phyloP scores from a whole-genome alignment of 2,329 filamentous ascomycete genomes.

The Fusarium dimerum region DNA sequence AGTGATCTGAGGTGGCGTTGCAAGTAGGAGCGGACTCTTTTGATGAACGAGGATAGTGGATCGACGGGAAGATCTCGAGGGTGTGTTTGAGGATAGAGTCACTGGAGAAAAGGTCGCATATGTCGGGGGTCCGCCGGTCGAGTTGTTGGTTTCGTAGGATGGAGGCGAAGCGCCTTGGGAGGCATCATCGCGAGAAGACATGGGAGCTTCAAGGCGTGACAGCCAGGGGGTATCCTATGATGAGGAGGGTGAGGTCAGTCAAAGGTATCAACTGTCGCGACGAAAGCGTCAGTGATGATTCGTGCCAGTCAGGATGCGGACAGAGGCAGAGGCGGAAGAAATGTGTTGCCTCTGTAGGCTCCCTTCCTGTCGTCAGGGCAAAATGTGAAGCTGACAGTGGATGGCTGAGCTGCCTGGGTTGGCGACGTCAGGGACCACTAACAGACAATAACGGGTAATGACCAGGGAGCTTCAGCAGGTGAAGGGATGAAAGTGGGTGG shows the following conservation, averaged over 20 bases:
- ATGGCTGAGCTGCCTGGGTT: background rate
- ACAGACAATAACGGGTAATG: no score
- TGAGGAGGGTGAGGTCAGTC: conserved; percentile 19
- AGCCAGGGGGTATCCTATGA: conserved; percentile 51
- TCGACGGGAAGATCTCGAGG: conserved; percentile 64
- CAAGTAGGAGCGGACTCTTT: conserved; percentile 89
- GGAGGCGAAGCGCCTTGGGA: conserved; percentile 37
- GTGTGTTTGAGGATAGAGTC: conserved; percentile 68
- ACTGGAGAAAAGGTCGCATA: conserved; percentile 88
- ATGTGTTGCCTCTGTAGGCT: conserved; percentile 4
- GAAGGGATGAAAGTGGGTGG: no score
- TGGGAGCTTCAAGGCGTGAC: conserved; percentile 43
- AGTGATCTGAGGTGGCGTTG: conserved; percentile 93
- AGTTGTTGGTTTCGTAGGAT: conserved; percentile 30
- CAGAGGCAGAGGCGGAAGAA: background rate
- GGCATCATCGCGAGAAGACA: conserved; percentile 42
- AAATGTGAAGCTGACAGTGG: conserved; percentile 15
- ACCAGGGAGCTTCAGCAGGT: no score
- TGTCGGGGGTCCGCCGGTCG: conserved; percentile 61
- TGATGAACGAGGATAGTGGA: conserved; percentile 95
- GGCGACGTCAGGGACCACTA: no score
- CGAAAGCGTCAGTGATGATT: background rate
- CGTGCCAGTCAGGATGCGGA: background rate
- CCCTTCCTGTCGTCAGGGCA: conserved; percentile 9
- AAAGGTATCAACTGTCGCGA: background rate